A percentile compares a stretch with the other conserved stretches of the same genome.
These are phyloP conservation scores for Paspalum vaginatum DNA, from an alignment of 176 grass and related monocot species.

Conservation along the genomic window DNA sequence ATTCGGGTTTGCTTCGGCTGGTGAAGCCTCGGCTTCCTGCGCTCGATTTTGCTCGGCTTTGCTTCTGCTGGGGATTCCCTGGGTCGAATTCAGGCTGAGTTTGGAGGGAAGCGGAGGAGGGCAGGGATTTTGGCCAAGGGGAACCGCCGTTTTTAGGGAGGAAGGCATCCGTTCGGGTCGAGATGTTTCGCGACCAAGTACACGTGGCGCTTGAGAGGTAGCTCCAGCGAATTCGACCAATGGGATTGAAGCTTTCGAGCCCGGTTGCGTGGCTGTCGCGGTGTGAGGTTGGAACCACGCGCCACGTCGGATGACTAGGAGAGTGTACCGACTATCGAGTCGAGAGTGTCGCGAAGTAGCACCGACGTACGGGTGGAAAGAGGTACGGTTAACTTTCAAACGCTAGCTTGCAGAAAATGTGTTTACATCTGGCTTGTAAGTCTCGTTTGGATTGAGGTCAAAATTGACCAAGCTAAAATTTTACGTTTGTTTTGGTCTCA, in stretches of 20 bases:
- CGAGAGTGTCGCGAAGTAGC: no score
- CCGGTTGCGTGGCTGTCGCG: slow-evolving; percentile 36
- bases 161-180: slow-evolving; percentile 24
- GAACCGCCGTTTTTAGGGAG: slow-evolving; percentile 28
- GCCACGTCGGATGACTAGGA: slow-evolving; percentile 25
- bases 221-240: slow-evolving; percentile 72
- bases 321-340: no score
- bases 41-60: not conserved
- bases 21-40: slow-evolving; percentile 16
- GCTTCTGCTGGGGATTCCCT: slow-evolving; percentile 15
- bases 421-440: no score
- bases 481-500: no score
- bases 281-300: not conserved
- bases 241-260: slow-evolving; percentile 49
- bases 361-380: no score
- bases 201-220: slow-evolving; percentile 47
- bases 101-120: slow-evolving; percentile 4
- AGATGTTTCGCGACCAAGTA: slow-evolving; percentile 51
- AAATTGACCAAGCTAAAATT: no score
- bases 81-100: slow-evolving; percentile 11
- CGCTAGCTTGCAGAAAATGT: no score
- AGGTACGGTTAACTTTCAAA: no score
- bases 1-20: not conserved
- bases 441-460: no score
- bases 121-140: slow-evolving; percentile 30